Conservation (phyloP, 768 basidiomycete genomes). For the Tephrocybe rancida region DNA sequence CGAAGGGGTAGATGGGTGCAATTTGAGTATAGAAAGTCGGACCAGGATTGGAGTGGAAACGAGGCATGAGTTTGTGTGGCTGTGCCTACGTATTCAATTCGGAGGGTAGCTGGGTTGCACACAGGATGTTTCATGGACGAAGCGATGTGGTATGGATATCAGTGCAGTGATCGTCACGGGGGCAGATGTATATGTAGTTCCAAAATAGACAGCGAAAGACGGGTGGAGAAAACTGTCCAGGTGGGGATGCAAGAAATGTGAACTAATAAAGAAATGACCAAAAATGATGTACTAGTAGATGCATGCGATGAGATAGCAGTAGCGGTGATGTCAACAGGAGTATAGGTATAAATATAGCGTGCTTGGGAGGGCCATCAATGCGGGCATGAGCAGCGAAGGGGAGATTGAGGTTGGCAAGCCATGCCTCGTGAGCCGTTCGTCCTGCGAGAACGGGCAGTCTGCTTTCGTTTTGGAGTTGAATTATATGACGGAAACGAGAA, state of each 20-base stretch:
- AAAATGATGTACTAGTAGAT: slow-evolving; percentile 2
- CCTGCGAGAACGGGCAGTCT: slow-evolving; percentile 1
- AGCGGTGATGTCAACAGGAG: slow-evolving; percentile 1
- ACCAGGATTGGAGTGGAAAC: too few species aligned
- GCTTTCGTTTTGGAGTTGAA: not conserved
- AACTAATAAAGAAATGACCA: not conserved
- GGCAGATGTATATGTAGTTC: slow-evolving; percentile 6
- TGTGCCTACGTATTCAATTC: too few species aligned
- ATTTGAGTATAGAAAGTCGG: too few species aligned
- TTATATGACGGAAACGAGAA: not conserved
- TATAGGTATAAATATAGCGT: slow-evolving; percentile 5
- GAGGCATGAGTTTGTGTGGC: too few species aligned
- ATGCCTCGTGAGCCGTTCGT: slow-evolving; percentile 6
- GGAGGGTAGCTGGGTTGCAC: too few species aligned
- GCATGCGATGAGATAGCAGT: slow-evolving; percentile 11
- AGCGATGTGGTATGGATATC: slow-evolving; percentile 5
- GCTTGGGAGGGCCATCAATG: not conserved
- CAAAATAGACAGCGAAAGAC: slow-evolving; percentile 1
- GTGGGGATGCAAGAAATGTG: not conserved
- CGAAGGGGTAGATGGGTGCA: too few species aligned
- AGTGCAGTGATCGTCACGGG: slow-evolving; percentile 3
- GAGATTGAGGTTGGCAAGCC: not conserved
- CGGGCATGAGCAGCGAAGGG: not conserved
- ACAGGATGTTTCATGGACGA: not conserved
- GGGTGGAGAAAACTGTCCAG: slow-evolving; percentile 4